phyloP scores from a whole-genome alignment of 306 rosid genomes.

The Senna tora region DNA sequence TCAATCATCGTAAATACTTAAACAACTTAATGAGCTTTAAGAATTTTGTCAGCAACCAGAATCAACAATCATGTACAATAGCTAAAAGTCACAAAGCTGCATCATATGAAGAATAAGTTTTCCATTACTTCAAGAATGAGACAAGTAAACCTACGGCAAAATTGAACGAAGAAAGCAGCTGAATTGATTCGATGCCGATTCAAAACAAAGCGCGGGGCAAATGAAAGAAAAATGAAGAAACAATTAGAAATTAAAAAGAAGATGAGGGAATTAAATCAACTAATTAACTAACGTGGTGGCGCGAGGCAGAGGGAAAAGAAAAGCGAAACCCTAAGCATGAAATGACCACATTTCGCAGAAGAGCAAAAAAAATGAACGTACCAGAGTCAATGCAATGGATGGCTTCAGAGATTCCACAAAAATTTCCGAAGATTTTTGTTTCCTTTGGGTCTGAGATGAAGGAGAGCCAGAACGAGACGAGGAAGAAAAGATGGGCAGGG shows the following conservation, averaged over 20 bases:
- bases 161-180: background rate
- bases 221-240: background rate
- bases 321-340: slow-evolving; percentile 47
- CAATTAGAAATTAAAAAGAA: background rate
- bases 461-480: too few species aligned
- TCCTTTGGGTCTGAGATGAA: background rate
- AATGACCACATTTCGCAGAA: slow-evolving; percentile 5
- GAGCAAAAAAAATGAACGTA: slow-evolving; percentile 26
- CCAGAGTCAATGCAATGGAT: slow-evolving; percentile 34
- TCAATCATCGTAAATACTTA: background rate
- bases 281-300: background rate
- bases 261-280: too few species aligned
- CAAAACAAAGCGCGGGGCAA: background rate
- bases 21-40: background rate
- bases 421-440: background rate
- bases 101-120: slow-evolving; percentile 3
- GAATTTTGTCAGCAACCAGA: background rate
- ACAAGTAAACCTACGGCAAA: background rate
- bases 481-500: too few species aligned
- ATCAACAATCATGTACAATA: background rate
- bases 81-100: slow-evolving; percentile 4
- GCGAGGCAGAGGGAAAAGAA: background rate
- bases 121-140: slow-evolving; percentile 23
- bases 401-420: too few species aligned
- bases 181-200: slow-evolving; percentile 10